phyloP scores from a whole-genome alignment of 164 flowering plant species.

The Sedum album region DNA sequence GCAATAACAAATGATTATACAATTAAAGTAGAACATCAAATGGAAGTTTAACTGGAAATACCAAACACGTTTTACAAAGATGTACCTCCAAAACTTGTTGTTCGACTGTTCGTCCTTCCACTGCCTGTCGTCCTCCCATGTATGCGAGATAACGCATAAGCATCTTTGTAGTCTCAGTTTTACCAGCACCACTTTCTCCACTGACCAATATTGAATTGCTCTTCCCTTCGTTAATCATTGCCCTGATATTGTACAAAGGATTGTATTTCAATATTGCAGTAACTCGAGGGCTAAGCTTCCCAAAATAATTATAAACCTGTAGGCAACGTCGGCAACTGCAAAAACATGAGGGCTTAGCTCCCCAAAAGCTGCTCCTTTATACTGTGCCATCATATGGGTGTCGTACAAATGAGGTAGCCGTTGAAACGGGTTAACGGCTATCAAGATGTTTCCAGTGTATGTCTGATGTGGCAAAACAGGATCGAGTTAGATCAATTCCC shows the following conservation, averaged over 20 bases:
- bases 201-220: constrained; percentile 97
- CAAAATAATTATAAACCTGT: constrained; percentile 41
- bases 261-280: constrained; percentile 9
- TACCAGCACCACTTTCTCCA: constrained; percentile 99
- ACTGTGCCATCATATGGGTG: constrained; percentile 98
- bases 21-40: not conserved
- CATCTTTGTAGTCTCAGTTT: constrained; percentile 99
- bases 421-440: constrained; percentile 97
- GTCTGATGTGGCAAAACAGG: constrained; percentile 36
- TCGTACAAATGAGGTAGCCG: constrained; percentile 95
- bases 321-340: constrained; percentile 96
- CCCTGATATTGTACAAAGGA: constrained; percentile 40
- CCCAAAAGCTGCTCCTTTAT: constrained; percentile 90
- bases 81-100: constrained; percentile 97
- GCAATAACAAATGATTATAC: constrained; percentile 15
- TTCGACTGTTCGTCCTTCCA: constrained; percentile 96
- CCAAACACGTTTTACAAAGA: not conserved
- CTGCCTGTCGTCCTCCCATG: constrained; percentile 89
- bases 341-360: constrained; percentile 99
- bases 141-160: constrained; percentile 96
- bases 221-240: constrained; percentile 96
- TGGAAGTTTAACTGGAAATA: not conserved
- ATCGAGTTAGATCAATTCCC: not conserved
- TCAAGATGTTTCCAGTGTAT: constrained; percentile 93
- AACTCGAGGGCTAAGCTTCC: not conserved